These are phyloP conservation scores for Aureobasidium sp. DNA, from an alignment of 2,329 filamentous ascomycete genomes.

Conservation along the genomic window DNA sequence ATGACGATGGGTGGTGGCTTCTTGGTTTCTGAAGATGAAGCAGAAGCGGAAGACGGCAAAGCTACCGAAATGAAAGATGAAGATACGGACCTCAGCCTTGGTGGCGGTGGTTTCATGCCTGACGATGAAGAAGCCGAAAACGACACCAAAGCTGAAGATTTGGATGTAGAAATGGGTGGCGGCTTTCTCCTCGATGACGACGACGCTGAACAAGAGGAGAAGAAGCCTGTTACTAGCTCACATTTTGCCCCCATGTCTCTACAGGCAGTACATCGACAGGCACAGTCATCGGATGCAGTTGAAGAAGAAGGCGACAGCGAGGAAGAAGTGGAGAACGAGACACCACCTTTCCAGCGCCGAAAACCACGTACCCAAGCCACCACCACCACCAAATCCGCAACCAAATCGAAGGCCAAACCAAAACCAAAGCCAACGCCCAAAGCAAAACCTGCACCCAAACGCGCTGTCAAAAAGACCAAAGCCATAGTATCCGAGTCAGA, in stretches of 20 bases:
- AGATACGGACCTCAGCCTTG: slow-evolving; percentile 24
- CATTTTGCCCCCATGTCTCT: slow-evolving; percentile 32
- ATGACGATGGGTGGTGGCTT: slow-evolving; percentile 34
- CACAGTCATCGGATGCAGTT: background rate
- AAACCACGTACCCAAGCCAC: background rate
- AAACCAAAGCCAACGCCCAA: slow-evolving; percentile 8
- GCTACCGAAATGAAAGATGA: slow-evolving; percentile 24
- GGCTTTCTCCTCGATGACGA: slow-evolving; percentile 23
- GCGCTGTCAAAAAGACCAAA: background rate
- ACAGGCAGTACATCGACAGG: slow-evolving; percentile 24
- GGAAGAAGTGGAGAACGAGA: slow-evolving; percentile 14
- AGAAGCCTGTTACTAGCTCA: slow-evolving; percentile 18
- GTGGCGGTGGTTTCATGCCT: slow-evolving; percentile 32
- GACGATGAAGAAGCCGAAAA: slow-evolving; percentile 32
- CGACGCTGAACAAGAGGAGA: slow-evolving; percentile 23
- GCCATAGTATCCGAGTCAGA: background rate
- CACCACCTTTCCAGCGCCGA: background rate
- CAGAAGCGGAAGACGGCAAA: slow-evolving; percentile 30
- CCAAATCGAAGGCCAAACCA: slow-evolving; percentile 1
- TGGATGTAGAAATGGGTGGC: slow-evolving; percentile 7
- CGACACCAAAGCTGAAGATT: slow-evolving; percentile 18
- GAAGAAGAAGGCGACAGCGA: slow-evolving; percentile 17
- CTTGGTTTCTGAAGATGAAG: slow-evolving; percentile 33
- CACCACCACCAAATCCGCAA: background rate
- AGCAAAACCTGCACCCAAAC: slow-evolving; percentile 3